Base-by-base conservation (phyloP, 2,329 filamentous ascomycete genomes). In the Helotiales sp. region DNA sequence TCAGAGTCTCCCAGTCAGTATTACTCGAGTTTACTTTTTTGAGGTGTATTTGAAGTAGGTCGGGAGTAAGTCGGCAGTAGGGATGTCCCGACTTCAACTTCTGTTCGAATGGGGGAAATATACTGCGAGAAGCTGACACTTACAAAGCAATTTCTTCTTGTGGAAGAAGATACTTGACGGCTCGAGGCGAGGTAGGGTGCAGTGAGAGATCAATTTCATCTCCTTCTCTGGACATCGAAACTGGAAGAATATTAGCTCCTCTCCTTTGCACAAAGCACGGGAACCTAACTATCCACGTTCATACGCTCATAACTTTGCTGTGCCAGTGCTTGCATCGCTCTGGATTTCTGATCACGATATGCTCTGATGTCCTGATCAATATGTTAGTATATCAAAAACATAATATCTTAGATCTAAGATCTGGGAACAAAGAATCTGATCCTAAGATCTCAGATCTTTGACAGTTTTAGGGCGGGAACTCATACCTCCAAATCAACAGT, bases 291-390 rank as follows among this genome's bases (percentile, higher is more conserved):
- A 20, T 82, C 77, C 1, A 74, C 75, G 61, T 80, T 75, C 11
- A 80, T 71, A 22, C 78, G 74, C 28, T 77, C 71, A 67, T 86
- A 85, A 0, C 77, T 72, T 17, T 80, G 78, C 43, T 70, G 65
- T 43, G 67, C 55, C 15, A 60, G 60, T 1, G 73, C 73, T 68
- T 75, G 74, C 50, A 74, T 63, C 10, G 64, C 65, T 54, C 70
- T 66, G 24, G 49, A 8, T 60, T 70, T 64, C 58, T 73, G 24
- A 26, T 43, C 17, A 57, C 91, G 82, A 72, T 83, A 89, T 0
- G 84, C 80, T 34, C 90, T 81, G 6, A 95, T 90, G 70, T 92
- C 88, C 73, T 95, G n/a, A n/a, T n/a, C n/a, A n/a, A n/a, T n/a
- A n/a, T n/a, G n/a, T n/a, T n/a, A n/a, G n/a, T n/a, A n/a, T n/a